These are phyloP conservation scores for Lasiodiplodia gonubiensis DNA, from an alignment of 2,329 filamentous ascomycete species.

Conservation along the genomic window DNA sequence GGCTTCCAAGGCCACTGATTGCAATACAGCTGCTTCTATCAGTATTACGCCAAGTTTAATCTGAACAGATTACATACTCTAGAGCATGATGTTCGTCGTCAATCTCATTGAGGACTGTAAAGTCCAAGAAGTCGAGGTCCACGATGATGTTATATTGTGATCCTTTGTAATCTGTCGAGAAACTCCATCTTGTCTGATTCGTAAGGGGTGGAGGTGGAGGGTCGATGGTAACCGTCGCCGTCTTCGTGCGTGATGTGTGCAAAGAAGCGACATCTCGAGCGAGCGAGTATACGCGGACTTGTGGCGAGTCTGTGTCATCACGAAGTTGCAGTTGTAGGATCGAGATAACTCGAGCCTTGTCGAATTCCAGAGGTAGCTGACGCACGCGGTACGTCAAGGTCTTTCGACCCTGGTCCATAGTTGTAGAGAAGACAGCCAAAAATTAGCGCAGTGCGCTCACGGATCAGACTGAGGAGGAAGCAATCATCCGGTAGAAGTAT, in stretches of 20 bases:
- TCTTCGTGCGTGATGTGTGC: background rate
- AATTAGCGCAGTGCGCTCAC: no score
- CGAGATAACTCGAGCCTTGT: background rate
- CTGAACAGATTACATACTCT: background rate
- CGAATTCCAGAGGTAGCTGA: background rate
- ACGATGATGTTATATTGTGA: background rate
- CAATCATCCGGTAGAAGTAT: no score
- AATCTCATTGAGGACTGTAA: background rate
- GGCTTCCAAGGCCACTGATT: slow-evolving; percentile 3
- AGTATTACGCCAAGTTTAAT: background rate
- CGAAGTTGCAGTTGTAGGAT: background rate
- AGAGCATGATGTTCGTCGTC: background rate
- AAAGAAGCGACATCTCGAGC: background rate
- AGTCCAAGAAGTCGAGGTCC: background rate
- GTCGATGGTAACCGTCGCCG: background rate
- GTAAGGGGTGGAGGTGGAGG: background rate
- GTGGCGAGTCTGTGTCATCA: background rate
- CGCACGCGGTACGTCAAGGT: background rate
- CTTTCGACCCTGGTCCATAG: background rate
- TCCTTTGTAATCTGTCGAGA: background rate
- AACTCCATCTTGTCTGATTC: background rate
- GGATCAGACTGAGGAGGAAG: no score
- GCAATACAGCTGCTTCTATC: background rate
- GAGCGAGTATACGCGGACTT: background rate
- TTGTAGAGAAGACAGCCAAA: background rate